These are phyloP conservation scores for Candida ipomoeae DNA, from an alignment of 805 yeast species.

Conservation along the genomic window DNA sequence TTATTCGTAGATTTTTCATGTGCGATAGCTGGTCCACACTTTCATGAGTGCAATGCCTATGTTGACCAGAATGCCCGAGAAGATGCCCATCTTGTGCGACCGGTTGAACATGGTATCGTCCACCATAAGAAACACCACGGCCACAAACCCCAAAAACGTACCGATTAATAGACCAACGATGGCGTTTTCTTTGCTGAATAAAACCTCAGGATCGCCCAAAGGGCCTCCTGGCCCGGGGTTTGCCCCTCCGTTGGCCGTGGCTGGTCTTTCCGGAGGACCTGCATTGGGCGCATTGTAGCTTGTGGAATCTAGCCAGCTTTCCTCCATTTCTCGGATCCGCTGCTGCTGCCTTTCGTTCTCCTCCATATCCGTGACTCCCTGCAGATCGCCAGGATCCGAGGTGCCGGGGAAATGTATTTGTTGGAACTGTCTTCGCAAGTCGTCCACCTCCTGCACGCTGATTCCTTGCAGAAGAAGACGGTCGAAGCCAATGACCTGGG, in stretches of 20 bases:
- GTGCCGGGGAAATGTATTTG: conserved; percentile 53
- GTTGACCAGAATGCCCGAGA: conserved; percentile 69
- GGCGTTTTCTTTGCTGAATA: conserved; percentile 52
- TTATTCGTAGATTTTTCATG: too few relatives aligned
- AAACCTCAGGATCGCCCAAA: not conserved
- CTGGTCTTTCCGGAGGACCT: conserved; percentile 31
- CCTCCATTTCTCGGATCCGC: conserved; percentile 64
- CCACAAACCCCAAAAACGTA: conserved; percentile 67
- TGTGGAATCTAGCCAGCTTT: conserved; percentile 83
- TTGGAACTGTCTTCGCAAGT: conserved; percentile 70
- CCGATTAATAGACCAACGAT: conserved; percentile 71
- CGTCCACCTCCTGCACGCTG: conserved; percentile 68
- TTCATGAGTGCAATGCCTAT: conserved; percentile 60
- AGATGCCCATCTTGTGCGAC: conserved; percentile 61
- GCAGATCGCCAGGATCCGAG: conserved; percentile 14
- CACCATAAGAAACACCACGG: conserved; percentile 53
- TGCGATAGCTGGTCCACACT: conserved; percentile 18
- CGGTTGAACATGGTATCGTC: conserved; percentile 59
- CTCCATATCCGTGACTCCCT: conserved; percentile 34
- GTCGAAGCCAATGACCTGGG: conserved; percentile 82
- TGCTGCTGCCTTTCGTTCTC: conserved; percentile 39
- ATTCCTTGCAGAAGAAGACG: conserved; percentile 80
- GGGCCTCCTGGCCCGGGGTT: conserved; percentile 6
- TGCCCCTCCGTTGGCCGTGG: conserved; percentile 6
- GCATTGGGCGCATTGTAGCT: not conserved